Evolutionary conservation across 2,329 filamentous ascomycete genomes (phyloP).

Genomic region (Hypomyces rosellus): DNA sequence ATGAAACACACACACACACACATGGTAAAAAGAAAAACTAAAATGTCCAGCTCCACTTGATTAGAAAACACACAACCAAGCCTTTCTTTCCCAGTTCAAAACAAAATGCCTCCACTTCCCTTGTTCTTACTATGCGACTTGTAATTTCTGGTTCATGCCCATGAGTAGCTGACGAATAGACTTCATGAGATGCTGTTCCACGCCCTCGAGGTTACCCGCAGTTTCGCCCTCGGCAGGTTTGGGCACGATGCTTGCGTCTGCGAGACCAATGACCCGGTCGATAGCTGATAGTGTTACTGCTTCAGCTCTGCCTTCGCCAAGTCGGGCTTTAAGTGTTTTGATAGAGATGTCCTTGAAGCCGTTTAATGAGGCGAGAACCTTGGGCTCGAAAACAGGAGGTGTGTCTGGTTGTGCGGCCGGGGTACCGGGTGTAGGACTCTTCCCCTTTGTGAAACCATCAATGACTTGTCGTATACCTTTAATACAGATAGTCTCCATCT

Average conservation of each 20-base stretch:
- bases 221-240: slow-evolving; percentile 27
- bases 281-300: slow-evolving; percentile 44
- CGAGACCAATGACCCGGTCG: slow-evolving; percentile 43
- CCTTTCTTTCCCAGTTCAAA: background rate
- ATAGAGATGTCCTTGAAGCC: slow-evolving; percentile 42
- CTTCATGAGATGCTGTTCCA: slow-evolving; percentile 37
- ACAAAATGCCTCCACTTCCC: background rate
- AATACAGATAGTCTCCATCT: slow-evolving; percentile 42
- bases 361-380: slow-evolving; percentile 35
- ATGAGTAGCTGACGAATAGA: slow-evolving; percentile 33
- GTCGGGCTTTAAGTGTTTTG: slow-evolving; percentile 34
- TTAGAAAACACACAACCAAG: background rate
- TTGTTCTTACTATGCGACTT: slow-evolving; percentile 10
- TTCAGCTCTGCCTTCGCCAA: slow-evolving; percentile 38
- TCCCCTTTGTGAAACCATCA: slow-evolving; percentile 35
- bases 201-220: slow-evolving; percentile 30
- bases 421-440: slow-evolving; percentile 27
- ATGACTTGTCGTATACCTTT: slow-evolving; percentile 37
- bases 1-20: too few relatives aligned
- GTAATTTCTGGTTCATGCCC: slow-evolving; percentile 35
- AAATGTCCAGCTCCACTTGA: background rate
- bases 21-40: background rate
- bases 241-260: slow-evolving; percentile 36
- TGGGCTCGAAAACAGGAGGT: slow-evolving; percentile 31
- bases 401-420: slow-evolving; percentile 19